phyloP scores from a whole-genome alignment of 768 basidiomycete species.

The Rhodotorula taiwanensis region DNA sequence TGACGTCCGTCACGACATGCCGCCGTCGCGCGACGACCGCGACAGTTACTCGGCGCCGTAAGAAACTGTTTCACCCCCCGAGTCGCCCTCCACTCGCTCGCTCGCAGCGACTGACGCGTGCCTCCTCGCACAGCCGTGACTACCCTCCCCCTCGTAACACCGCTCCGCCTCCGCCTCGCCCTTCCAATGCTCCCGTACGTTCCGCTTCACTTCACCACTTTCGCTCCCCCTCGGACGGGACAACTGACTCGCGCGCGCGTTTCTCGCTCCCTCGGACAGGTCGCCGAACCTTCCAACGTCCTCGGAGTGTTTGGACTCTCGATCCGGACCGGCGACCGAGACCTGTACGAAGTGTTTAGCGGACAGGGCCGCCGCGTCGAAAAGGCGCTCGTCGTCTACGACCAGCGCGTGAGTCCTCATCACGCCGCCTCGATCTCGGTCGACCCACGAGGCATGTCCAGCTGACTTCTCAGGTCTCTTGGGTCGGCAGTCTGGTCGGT shows the following conservation, averaged over 20 bases:
- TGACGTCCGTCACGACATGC: too few relatives aligned
- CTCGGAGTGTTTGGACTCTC: slow-evolving; percentile 98
- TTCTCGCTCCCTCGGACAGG: slow-evolving; percentile 21
- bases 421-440: not conserved
- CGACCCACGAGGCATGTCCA: too few relatives aligned
- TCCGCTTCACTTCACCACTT: too few relatives aligned
- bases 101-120: not conserved
- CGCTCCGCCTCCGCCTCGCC: slow-evolving; percentile 9
- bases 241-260: not conserved
- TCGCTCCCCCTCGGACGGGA: too few relatives aligned
- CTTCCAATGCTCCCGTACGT: slow-evolving; percentile 21
- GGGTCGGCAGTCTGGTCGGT: slow-evolving; percentile 70
- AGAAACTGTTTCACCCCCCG: not conserved
- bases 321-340: slow-evolving; percentile 86
- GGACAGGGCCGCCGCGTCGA: slow-evolving; percentile 74
- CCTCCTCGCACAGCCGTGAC: not conserved
- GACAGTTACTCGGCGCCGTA: not conserved
- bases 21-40: not conserved
- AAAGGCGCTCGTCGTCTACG: slow-evolving; percentile 87
- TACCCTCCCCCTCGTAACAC: not conserved
- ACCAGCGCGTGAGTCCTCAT: slow-evolving; percentile 49
- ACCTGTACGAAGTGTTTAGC: slow-evolving; percentile 88
- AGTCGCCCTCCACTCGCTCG: not conserved
- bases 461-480: not conserved
- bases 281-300: slow-evolving; percentile 59